Evolutionary conservation across 2,329 filamentous ascomycete species (phyloP).

Genomic region (Diplodia corticola): DNA sequence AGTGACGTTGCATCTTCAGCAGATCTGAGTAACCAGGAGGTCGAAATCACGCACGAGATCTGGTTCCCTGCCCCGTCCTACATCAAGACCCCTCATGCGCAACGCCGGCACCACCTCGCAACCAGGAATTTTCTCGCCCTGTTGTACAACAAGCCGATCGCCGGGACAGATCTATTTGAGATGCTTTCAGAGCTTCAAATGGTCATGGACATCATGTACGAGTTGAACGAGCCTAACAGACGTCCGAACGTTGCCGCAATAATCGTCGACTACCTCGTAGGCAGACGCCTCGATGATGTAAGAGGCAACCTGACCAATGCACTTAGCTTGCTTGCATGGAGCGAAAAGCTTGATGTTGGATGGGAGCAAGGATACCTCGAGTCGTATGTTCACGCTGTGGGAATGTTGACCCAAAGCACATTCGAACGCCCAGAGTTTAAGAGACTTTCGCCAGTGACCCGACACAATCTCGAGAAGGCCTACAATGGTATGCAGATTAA

Average conservation of each 20-base stretch:
- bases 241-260: conserved; percentile 55
- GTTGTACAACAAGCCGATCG: conserved; percentile 63
- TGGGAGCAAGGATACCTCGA: conserved; percentile 70
- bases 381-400: conserved; percentile 65
- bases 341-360: conserved; percentile 60
- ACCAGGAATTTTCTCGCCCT: conserved; percentile 70
- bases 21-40: conserved; percentile 21
- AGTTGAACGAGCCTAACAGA: conserved; percentile 41
- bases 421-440: conserved; percentile 59
- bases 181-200: conserved; percentile 63
- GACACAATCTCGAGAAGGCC: conserved; percentile 62
- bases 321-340: conserved; percentile 64
- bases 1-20: conserved; percentile 23
- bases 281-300: conserved; percentile 63
- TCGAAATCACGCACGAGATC: conserved; percentile 50
- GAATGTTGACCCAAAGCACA: conserved; percentile 52
- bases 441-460: conserved; percentile 61
- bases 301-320: conserved; percentile 61
- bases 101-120: conserved; percentile 62
- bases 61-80: conserved; percentile 61
- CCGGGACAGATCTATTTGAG: conserved; percentile 64
- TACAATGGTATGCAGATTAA: conserved; percentile 63
- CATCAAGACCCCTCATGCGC: conserved; percentile 47
- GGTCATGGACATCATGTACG: conserved; percentile 59
- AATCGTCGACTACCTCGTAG: conserved; percentile 62